Evolutionary conservation across 2,329 filamentous ascomycete species (phyloP).

Genomic region (Fusarium paranaense): DNA sequence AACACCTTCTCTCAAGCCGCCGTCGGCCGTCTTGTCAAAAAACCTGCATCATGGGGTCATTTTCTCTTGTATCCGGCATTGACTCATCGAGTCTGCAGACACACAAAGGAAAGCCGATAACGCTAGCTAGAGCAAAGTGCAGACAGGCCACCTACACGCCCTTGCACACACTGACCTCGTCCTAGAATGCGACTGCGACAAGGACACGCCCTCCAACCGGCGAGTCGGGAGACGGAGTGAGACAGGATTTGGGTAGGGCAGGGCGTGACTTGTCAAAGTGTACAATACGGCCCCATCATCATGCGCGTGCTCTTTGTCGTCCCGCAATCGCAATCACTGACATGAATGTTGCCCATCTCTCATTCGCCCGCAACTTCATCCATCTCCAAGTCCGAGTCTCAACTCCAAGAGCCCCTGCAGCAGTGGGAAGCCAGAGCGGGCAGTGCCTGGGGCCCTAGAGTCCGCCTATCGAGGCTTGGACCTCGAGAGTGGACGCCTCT

Average conservation of each 20-base stretch:
- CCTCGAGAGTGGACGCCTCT: conserved; percentile 6
- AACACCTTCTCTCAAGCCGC: conserved; percentile 11
- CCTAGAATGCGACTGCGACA: conserved; percentile 9
- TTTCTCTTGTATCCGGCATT: conserved; percentile 35
- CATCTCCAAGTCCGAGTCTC: conserved; percentile 1
- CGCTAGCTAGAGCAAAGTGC: conserved; percentile 1
- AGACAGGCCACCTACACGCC: conserved; percentile 4
- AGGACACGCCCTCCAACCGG: neutral
- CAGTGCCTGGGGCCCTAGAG: conserved; percentile 23
- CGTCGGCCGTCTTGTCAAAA: conserved; percentile 13
- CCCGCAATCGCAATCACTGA: conserved; percentile 18
- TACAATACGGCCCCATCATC: neutral
- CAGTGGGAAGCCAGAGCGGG: conserved; percentile 19
- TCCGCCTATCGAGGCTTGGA: conserved; percentile 40
- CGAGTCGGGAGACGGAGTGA: conserved; percentile 5
- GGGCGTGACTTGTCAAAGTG: conserved; percentile 12
- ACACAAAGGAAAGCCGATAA: neutral
- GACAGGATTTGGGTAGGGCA: neutral
- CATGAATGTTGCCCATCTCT: neutral
- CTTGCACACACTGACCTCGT: conserved; percentile 10
- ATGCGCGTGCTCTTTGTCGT: conserved; percentile 32
- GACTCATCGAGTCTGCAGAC: conserved; percentile 38
- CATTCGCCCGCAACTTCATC: conserved; percentile 18
- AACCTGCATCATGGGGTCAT: conserved; percentile 36
- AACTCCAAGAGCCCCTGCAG: conserved; percentile 12